A percentile compares a stretch with the other conserved stretches of the same genome.
These are phyloP conservation scores for Mychonastes homosphaera DNA, from an alignment of 139 green algal genomes.

Conservation along the genomic window DNA sequence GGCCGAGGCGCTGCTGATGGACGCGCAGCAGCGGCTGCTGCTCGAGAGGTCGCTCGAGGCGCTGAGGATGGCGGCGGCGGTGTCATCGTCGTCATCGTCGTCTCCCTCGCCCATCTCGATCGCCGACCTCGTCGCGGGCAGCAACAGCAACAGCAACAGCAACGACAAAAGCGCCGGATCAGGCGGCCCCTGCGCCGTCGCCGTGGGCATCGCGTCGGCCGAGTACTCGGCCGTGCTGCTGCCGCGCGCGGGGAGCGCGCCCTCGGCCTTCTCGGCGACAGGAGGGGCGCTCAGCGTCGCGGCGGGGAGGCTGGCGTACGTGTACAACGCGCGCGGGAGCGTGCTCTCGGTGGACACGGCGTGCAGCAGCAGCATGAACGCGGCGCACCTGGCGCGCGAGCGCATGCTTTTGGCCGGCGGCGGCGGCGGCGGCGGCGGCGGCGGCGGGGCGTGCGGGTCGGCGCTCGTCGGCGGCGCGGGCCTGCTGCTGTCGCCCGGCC, in stretches of 20 bases:
- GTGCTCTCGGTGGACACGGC: slow-evolving; percentile 70
- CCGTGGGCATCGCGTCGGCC: slow-evolving; percentile 63
- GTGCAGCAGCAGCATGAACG: slow-evolving; percentile 45
- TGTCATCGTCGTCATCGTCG: background rate
- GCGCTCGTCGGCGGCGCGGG: slow-evolving; percentile 51
- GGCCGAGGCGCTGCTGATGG: slow-evolving; percentile 67
- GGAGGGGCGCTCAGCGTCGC: slow-evolving; percentile 52
- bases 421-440: slow-evolving; percentile 5
- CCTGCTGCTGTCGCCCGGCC: slow-evolving; percentile 55
- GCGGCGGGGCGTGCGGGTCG: slow-evolving; percentile 1
- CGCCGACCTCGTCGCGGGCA: no score
- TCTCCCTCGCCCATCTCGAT: no score
- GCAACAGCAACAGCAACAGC: background rate
- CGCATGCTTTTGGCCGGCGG: no score
- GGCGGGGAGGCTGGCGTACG: slow-evolving; percentile 56
- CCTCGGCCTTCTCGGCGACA: slow-evolving; percentile 45
- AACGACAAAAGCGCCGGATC: background rate
- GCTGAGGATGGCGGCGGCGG: slow-evolving; percentile 8
- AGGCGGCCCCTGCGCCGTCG: slow-evolving; percentile 22
- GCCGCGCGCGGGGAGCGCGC: slow-evolving; percentile 16
- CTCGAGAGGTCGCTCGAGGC: slow-evolving; percentile 32
- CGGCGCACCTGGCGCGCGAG: slow-evolving; percentile 41
- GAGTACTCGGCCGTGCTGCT: slow-evolving; percentile 70
- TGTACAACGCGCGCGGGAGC: slow-evolving; percentile 52
- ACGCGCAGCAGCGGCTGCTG: slow-evolving; percentile 74